Base-by-base conservation (phyloP, 306 rosid genomes). In the Gastrolobium bilobum region DNA sequence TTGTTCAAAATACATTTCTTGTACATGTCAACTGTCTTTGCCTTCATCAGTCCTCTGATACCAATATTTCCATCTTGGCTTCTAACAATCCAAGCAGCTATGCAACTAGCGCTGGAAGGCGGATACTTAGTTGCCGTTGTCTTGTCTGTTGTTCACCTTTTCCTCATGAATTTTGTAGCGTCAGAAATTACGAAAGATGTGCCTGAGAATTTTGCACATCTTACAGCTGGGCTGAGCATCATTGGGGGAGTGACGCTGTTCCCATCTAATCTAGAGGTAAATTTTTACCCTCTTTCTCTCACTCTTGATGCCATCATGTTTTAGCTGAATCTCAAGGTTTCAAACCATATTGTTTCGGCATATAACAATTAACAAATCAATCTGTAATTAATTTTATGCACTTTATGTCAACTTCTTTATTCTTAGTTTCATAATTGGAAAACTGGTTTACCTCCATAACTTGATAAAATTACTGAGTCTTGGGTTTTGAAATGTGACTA, bases 161-260 rank as follows among this genome's bases (percentile, higher is more conserved):
- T 82, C 83, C 97, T 95, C 75, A 86, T 91, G 94, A 96, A 90
- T 67, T 93, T 88, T 26, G 96, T 94, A 0, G 80, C 90, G 15
- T 81, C 97, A 0, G 99, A 90, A 79, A 95, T 95, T 72, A 97
- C 90, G 35, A 94, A 92, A 85, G 93, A 89, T 47, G 90, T 89
- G 66, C 99, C 99, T 0, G 99, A 97, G 37, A 87, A 91, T 57
- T 93, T 98, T 82, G 86, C 91, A 34, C 93, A 92, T 74, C 99
- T 95, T 65, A 87, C n/a, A n/a, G n/a, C 93, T 11, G 99, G 98
- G 5, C 93, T 95, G 7, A 95, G 99, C 89, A 93, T 95, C 88
- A 81, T 95, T 79, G 99, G 99, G 67, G 99, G 99, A 83, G 85
- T 95, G 96, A 90, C 99, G 38, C 85, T 95, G 86, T 95, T 95